These are phyloP conservation scores for Escallonia rubra DNA, from an alignment of 129 eudicot species.

Conservation along the genomic window DNA sequence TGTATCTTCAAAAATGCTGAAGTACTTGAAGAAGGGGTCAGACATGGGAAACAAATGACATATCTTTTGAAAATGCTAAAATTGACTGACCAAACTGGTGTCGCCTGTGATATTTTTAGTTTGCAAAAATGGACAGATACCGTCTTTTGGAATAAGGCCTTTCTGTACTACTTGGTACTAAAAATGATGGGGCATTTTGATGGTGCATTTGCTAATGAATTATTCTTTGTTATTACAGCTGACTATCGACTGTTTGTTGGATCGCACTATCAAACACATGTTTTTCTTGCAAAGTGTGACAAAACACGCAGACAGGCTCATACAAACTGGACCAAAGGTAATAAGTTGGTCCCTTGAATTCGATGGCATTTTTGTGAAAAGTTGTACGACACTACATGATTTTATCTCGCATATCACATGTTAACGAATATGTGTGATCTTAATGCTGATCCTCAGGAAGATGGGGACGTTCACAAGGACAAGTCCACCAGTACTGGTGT, in stretches of 20 bases:
- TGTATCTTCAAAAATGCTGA: too few species aligned
- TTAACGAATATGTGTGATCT: not conserved
- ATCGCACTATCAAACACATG: conserved; percentile 85
- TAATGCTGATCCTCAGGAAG: conserved; percentile 14
- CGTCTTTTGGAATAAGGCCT: not conserved
- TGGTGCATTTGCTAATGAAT: not conserved
- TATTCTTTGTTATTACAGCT: conserved; percentile 44
- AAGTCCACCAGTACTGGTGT: conserved; percentile 42
- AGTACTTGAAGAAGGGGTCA: too few species aligned
- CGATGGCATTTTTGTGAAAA: not conserved
- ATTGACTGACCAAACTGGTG: too few species aligned
- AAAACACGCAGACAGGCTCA: conserved; percentile 60
- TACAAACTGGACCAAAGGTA: conserved; percentile 64
- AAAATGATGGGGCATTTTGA: not conserved
- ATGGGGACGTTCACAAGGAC: conserved; percentile 25
- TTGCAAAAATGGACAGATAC: too few species aligned
- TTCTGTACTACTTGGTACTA: not conserved
- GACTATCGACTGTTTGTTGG: conserved; percentile 95
- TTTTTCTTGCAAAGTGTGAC: conserved; percentile 81
- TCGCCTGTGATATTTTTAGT: too few species aligned
- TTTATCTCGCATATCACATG: too few species aligned
- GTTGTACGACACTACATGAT: not conserved
- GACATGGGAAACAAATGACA: too few species aligned
- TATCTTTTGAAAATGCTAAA: too few species aligned
- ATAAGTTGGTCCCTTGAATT: conserved; percentile 9